Percentiles rank a stretch among this genome's conserved stretches.
phyloP scores from a whole-genome alignment of 2,329 filamentous ascomycete species.

The Cytospora leucostoma region DNA sequence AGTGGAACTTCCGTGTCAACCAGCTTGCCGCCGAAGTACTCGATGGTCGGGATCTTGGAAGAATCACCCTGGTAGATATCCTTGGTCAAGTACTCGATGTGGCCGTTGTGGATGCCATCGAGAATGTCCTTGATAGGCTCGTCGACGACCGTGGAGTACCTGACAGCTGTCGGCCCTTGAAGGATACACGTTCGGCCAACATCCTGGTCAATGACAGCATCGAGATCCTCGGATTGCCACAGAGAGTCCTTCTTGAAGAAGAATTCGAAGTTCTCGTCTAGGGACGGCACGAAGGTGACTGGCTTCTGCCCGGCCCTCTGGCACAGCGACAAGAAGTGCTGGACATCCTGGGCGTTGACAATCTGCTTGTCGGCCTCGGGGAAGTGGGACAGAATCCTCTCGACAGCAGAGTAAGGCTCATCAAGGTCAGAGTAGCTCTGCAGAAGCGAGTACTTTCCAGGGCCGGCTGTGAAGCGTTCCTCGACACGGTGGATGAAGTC shows the following conservation, averaged over 20 bases:
- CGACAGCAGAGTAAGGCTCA: constrained; percentile 75
- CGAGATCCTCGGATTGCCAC: constrained; percentile 97
- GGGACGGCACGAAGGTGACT: constrained; percentile 89
- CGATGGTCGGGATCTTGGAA: constrained; percentile 75
- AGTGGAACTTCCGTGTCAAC: constrained; percentile 70
- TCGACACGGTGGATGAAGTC: constrained; percentile 97
- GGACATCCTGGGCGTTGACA: constrained; percentile 97
- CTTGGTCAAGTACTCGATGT: constrained; percentile 76
- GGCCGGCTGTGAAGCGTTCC: constrained; percentile 81
- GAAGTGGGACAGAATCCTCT: constrained; percentile 78
- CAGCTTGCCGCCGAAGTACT: constrained; percentile 93
- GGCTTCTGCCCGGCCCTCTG: constrained; percentile 93
- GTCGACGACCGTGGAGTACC: constrained; percentile 85
- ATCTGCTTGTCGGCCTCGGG: constrained; percentile 86
- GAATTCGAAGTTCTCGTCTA: constrained; percentile 97
- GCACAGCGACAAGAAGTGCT: constrained; percentile 93
- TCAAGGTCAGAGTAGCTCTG: constrained; percentile 89
- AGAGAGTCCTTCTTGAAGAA: constrained; percentile 99
- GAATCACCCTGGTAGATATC: constrained; percentile 80
- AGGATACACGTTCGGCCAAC: constrained; percentile 95
- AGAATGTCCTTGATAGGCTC: constrained; percentile 95
- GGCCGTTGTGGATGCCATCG: constrained; percentile 83
- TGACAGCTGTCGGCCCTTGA: constrained; percentile 89
- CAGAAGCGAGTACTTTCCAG: constrained; percentile 76
- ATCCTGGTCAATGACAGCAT: constrained; percentile 93